Evolutionary conservation across 495 filamentous ascomycete species (phyloP), one percentile per base, ranked within the genome.

Genomic region (Talaromyces nanjingensis): DNA sequence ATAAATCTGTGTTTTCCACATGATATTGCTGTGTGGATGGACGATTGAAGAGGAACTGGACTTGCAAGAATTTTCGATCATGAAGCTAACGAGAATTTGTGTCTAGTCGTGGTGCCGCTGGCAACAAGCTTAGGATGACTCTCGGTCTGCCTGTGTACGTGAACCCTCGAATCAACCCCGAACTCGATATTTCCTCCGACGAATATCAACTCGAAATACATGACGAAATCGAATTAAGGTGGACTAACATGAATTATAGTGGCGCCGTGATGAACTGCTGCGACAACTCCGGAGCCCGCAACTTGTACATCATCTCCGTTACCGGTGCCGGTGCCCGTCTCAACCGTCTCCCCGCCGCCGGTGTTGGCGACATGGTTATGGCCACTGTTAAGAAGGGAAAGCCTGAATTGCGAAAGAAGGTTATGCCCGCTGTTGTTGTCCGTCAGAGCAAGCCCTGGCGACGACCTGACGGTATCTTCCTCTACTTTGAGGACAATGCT

Each of bases 61-160:
- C 11, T 56, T 60, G 57, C 53, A 37, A 62, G 12, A 63, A 34
- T 49, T 59, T 42, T 33, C 12, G 62, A 67, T 63, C 59, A 33
- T 33, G 59, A 64, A 29, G 66, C 74, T 80, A 72, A 79, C 68
- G 33, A 47, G 29, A 45, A 20, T 62, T 66, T 68, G 57, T 57
- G 64, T 65, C 75, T 65, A 87, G 84, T 77, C 81, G 93, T 74
- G 90, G 89, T 89, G 89, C 90, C 84, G 87, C 93, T 70, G 96
- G 94, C 85, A 96, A 96, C 90, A 98, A 98, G 90, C 88, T 98
- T 68, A 98, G 97, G 89, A 98, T 98, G 94, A 96, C 94, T 77
- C 91, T 98, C 81, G 94, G 90, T 97, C 91, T 98, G 73, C 94
- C 94, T 79, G 90, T 92, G 93, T 97, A 93, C 81, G 93, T 91